These are phyloP conservation scores for Raffaelea ambrosiae DNA, from an alignment of 2,329 filamentous ascomycete genomes.

Conservation along the genomic window DNA sequence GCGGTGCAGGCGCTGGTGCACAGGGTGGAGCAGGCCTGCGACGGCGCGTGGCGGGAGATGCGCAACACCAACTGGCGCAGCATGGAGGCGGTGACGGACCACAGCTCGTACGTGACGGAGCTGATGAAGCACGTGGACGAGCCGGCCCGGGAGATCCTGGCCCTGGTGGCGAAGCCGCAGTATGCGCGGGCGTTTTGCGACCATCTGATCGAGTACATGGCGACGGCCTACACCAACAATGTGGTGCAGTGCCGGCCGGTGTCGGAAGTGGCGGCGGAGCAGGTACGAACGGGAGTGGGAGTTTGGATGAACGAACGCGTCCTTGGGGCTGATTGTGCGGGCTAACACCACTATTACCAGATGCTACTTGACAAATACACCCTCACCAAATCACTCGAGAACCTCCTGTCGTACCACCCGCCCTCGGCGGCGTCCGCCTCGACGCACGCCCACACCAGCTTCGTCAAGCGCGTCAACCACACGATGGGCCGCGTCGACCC, in stretches of 20 bases:
- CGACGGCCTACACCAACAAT: conserved; percentile 69
- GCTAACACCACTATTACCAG: conserved; percentile 21
- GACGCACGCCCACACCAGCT: conserved; percentile 34
- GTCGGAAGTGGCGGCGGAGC: conserved; percentile 88
- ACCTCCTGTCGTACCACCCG: conserved; percentile 58
- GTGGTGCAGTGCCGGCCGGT: conserved; percentile 86
- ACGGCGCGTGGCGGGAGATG: conserved; percentile 94
- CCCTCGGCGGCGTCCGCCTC: conserved; percentile 26
- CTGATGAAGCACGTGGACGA: conserved; percentile 65
- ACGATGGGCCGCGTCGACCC: conserved; percentile 83
- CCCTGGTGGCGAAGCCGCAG: conserved; percentile 76
- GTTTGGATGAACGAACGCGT: no score
- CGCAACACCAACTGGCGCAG: conserved; percentile 90
- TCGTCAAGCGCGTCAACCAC: conserved; percentile 76
- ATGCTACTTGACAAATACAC: conserved; percentile 96
- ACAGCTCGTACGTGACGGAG: conserved; percentile 84
- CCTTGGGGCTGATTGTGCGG: conserved; percentile 40
- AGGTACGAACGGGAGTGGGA: no score
- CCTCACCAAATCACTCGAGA: conserved; percentile 69
- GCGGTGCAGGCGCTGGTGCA: conserved; percentile 78
- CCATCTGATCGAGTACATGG: conserved; percentile 84
- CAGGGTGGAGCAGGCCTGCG: conserved; percentile 72
- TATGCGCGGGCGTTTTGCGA: conserved; percentile 94
- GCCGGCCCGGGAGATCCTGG: conserved; percentile 66
- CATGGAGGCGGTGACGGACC: conserved; percentile 87